Percentiles rank a stretch among this genome's conserved stretches.
Evolutionary conservation across 192 early-diverging fungal species (phyloP).

Genomic region (Phycomyces blakesleeanus): DNA sequence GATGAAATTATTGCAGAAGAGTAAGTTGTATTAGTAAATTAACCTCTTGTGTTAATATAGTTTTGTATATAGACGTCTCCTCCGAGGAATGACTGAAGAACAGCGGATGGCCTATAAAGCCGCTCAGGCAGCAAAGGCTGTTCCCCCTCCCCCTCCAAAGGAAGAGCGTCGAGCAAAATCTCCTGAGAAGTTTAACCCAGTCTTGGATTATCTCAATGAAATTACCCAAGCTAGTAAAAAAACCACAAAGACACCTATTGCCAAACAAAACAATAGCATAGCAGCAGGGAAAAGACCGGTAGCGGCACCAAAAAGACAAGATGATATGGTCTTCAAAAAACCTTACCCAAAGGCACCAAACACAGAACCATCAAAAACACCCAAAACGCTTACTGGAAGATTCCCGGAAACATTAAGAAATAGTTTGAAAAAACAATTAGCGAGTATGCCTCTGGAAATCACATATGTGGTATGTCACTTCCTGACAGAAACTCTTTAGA

Average conservation of each 20-base stretch:
- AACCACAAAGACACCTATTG: neutral
- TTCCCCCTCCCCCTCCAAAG: neutral
- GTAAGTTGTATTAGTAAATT: neutral
- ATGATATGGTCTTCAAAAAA: neutral
- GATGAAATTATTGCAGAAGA: conserved; percentile 6
- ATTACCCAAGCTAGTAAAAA: neutral
- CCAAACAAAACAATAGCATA: neutral
- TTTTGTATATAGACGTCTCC: neutral
- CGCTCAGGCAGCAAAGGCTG: neutral
- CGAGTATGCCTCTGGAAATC: too few relatives aligned
- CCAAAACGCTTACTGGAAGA: too few relatives aligned
- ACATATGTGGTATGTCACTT: too few relatives aligned
- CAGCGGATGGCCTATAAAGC: neutral
- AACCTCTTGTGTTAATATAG: neutral
- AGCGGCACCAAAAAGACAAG: neutral
- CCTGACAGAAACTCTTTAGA: too few relatives aligned
- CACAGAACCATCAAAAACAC: too few relatives aligned
- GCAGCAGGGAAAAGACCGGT: neutral
- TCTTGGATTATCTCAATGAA: neutral
- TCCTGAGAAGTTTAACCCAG: neutral
- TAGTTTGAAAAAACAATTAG: too few relatives aligned
- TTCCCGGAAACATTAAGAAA: too few relatives aligned
- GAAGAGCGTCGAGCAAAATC: neutral
- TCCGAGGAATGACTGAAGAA: conserved; percentile 3
- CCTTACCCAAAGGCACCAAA: too few relatives aligned